Evolutionary conservation across 257 asterid species (phyloP).

Genomic region (Solanum habrochaites): DNA sequence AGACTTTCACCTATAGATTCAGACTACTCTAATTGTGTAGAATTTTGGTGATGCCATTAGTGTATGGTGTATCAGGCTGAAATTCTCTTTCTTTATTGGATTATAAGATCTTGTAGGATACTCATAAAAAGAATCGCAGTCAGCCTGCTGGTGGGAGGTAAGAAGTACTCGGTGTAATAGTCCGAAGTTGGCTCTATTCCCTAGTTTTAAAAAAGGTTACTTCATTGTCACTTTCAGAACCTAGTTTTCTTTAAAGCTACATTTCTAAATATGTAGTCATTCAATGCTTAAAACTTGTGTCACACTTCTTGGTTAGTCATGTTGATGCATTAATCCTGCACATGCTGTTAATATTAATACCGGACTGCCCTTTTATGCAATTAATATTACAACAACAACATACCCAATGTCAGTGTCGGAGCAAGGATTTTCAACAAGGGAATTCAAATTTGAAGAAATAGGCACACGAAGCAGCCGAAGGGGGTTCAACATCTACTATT

Average conservation of each 20-base stretch:
- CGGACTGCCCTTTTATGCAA: background rate
- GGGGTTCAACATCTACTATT: too few relatives aligned
- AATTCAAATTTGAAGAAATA: too few relatives aligned
- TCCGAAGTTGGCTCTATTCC: background rate
- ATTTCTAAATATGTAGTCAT: background rate
- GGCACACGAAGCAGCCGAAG: too few relatives aligned
- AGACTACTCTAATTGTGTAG: background rate
- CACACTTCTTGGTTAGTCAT: background rate
- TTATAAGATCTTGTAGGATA: background rate
- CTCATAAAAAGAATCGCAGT: background rate
- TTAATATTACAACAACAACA: background rate
- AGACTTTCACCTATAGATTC: background rate
- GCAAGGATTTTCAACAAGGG: too few relatives aligned
- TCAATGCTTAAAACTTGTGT: background rate
- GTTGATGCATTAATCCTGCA: background rate
- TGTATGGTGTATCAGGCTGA: background rate
- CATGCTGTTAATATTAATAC: background rate
- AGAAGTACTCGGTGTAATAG: background rate
- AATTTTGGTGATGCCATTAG: background rate
- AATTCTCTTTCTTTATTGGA: background rate
- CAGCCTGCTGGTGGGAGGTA: background rate
- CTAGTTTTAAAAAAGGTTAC: background rate
- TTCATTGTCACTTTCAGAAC: background rate
- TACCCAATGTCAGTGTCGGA: background rate
- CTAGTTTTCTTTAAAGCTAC: background rate